Evolutionary conservation across 2,329 filamentous ascomycete species (phyloP).

Genomic region (Fusarium caatingaense): DNA sequence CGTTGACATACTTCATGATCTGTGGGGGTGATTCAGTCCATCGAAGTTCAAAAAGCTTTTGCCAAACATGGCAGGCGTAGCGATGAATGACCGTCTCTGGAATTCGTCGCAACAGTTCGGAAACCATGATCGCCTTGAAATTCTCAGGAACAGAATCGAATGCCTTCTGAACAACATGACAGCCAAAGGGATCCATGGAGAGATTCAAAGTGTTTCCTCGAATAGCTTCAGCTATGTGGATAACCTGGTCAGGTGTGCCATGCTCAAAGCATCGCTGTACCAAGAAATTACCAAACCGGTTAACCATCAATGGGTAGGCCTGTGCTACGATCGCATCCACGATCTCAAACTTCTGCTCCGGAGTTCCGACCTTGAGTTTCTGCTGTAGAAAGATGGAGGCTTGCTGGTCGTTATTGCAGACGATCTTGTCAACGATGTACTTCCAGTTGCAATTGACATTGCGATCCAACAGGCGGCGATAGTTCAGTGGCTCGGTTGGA

Average conservation of each 20-base stretch:
- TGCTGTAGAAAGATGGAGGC: conserved; percentile 99
- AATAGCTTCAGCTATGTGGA: conserved; percentile 94
- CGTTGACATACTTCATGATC: conserved; percentile 99
- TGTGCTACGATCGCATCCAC: conserved; percentile 96
- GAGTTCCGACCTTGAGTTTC: conserved; percentile 95
- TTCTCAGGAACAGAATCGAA: conserved; percentile 98
- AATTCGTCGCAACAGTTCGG: conserved; percentile 92
- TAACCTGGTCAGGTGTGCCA: conserved; percentile 91
- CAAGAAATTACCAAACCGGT: conserved; percentile 97
- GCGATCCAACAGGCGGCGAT: conserved; percentile 92
- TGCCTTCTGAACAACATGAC: conserved; percentile 97
- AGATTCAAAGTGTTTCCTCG: conserved; percentile 92
- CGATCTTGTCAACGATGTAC: conserved; percentile 99
- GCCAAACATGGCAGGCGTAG: conserved; percentile 99
- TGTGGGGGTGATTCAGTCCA: conserved; percentile 96
- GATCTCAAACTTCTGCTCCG: conserved; percentile 96
- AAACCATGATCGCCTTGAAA: conserved; percentile 99
- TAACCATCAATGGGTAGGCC: conserved; percentile 96
- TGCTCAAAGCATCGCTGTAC: conserved; percentile 99
- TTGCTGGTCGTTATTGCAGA: conserved; percentile 99
- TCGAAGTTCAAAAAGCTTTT: conserved; percentile 97
- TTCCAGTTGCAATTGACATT: conserved; percentile 99
- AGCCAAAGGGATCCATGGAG: conserved; percentile 98
- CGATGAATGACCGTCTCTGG: conserved; percentile 98
- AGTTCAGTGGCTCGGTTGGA: conserved; percentile 93